Evolutionary conservation across 495 filamentous ascomycete species (phyloP), one percentile per base, ranked within the genome.

Genomic region (Aspergillus ellipticus): DNA sequence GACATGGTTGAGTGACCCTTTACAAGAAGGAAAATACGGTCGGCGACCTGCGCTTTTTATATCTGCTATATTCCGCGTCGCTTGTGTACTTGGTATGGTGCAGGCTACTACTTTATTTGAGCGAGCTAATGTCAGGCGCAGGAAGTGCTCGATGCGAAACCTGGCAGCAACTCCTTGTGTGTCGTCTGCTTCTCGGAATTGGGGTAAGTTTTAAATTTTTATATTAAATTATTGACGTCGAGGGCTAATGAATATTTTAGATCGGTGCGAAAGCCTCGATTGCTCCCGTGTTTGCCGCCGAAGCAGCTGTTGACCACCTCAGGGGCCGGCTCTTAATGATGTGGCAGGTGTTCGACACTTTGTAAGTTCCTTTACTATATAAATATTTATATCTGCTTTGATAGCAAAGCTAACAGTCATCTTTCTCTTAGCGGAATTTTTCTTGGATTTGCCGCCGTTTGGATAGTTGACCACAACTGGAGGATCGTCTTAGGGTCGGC

Each of bases 261-360:
- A 88, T 89, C 74, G 87, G 87, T 41, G 52, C 64, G 15, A 75
- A 78, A 60, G 76, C 61, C 20, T 64, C 60, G 35, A 71, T 69
- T 51, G 83, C 86, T 4, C 83, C 88, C 15, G 79, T 92, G 26
- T 89, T 82, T 63, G 82, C 87, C 3, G 87, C 85, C 1, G 88
- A 92, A 59, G 87, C 83, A 61, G 74, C 79, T 4, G 86, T 85
- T 1, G 85, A 87, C 17, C 60, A 76, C 15, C 82, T 90, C 50
- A 77, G 88, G 56, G 88, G 88, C 41, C 83, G 77, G 17, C 67
- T 90, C 10, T 81, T 88, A 41, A 90, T 90, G 87, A 79, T 74
- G 26, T 90, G 86, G 87, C 88, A 92, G 60, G 74, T 90, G 69
- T 90, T 86, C 54, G 86, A 86, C 54, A 85, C 87, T 53, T 80